A percentile compares a stretch with the other conserved stretches of the same genome.
Evolutionary conservation across 1,284 basidiomycete species (phyloP).

Genomic region (Cerioporus squamosus): DNA sequence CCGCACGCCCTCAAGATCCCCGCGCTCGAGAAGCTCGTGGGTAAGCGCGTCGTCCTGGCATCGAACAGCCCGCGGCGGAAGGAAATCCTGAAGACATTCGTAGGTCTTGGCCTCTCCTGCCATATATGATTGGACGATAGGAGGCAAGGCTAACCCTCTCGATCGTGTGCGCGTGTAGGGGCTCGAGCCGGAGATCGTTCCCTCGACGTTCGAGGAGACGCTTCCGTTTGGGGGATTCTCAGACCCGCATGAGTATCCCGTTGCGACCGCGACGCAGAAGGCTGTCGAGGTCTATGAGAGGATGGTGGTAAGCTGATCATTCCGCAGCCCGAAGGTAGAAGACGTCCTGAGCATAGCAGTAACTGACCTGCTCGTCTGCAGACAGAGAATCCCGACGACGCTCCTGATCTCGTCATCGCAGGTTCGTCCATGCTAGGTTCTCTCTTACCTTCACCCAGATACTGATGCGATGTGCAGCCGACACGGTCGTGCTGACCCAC

Average conservation of each 20-base stretch:
- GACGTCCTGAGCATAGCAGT: too few relatives aligned
- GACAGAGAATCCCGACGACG: slow-evolving; percentile 74
- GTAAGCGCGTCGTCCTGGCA: slow-evolving; percentile 83
- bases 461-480: slow-evolving; percentile 57
- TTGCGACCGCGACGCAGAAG: slow-evolving; percentile 92
- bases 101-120: slow-evolving; percentile 48
- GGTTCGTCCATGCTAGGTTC: slow-evolving; percentile 49
- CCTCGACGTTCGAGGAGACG: slow-evolving; percentile 89
- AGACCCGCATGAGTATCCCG: slow-evolving; percentile 90
- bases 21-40: slow-evolving; percentile 70
- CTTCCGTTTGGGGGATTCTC: slow-evolving; percentile 75
- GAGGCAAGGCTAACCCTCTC: neutral
- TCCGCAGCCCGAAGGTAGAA: too few relatives aligned
- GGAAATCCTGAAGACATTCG: slow-evolving; percentile 83
- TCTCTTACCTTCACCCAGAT: too few relatives aligned
- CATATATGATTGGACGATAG: too few relatives aligned
- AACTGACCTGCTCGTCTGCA: slow-evolving; percentile 27
- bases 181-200: slow-evolving; percentile 88
- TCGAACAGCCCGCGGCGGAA: slow-evolving; percentile 86
- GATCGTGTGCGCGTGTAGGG: too few relatives aligned
- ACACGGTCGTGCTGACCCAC: slow-evolving; percentile 90
- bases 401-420: slow-evolving; percentile 93
- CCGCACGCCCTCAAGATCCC: slow-evolving; percentile 73
- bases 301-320: slow-evolving; percentile 77
- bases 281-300: slow-evolving; percentile 92